Conservation (phyloP, 192 early-diverging fungal genomes). For the Linnemannia elongata region DNA sequence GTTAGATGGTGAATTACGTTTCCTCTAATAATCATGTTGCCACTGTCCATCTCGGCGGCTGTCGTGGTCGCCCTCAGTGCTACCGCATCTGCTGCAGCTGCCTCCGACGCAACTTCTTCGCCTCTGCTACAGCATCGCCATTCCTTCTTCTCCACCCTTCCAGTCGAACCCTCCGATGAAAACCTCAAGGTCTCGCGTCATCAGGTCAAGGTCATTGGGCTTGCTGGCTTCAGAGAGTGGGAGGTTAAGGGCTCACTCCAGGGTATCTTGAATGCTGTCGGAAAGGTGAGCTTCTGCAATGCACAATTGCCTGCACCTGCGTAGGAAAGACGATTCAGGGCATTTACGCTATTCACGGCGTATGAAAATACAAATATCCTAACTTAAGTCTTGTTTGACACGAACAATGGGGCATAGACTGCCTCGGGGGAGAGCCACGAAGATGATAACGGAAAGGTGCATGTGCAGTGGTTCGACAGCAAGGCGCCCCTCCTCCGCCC, state of each 20-base stretch:
- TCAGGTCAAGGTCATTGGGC: slow-evolving; percentile 42
- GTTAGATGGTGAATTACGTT: neutral
- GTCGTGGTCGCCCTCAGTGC: slow-evolving; percentile 13
- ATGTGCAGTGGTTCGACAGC: slow-evolving; percentile 45
- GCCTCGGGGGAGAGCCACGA: neutral
- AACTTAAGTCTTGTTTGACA: neutral
- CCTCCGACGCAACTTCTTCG: neutral
- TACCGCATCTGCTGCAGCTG: neutral
- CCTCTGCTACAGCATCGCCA: slow-evolving; percentile 39
- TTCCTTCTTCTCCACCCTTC: slow-evolving; percentile 45
- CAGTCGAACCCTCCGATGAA: slow-evolving; percentile 48
- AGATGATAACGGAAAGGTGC: slow-evolving; percentile 2
- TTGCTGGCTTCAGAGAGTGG: slow-evolving; percentile 45
- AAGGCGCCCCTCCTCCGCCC: slow-evolving; percentile 47
- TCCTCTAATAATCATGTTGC: slow-evolving; percentile 15
- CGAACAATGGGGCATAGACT: neutral
- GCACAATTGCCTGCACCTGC: neutral
- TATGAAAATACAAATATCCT: neutral
- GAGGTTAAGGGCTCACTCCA: slow-evolving; percentile 47
- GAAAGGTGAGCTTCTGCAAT: slow-evolving; percentile 14
- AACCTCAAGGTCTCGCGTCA: slow-evolving; percentile 38
- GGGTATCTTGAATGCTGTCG: slow-evolving; percentile 3
- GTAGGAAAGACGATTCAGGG: too few relatives aligned
- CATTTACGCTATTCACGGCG: too few relatives aligned
- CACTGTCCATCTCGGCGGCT: slow-evolving; percentile 22